Base-by-base conservation (phyloP, 345 rosid genomes). In the Arabis alpina region DNA sequence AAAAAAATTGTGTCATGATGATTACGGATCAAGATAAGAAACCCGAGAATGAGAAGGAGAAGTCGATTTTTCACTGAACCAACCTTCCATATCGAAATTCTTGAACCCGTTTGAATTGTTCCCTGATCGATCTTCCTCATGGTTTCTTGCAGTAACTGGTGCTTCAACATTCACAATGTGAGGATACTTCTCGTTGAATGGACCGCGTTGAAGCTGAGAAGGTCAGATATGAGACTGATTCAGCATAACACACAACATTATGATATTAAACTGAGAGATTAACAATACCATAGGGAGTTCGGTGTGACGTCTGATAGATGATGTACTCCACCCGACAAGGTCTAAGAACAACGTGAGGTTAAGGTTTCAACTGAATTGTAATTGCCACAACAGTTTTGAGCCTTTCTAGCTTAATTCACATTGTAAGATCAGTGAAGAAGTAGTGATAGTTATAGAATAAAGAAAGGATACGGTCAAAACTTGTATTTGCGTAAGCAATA, bases 281-380 rank as follows among this genome's bases (percentile, higher is more conserved):
- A 42, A 32, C 9, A 34, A 19, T 75, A 88, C 97, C 93, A 83
- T 83, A 61, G 97, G 98, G 61, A 93, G 95, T 79, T 90, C 86
- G 48, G 43, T 68, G 50, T 44, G 70, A 48, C 55, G 88, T 44
- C 96, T 70, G 11, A 93, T 70, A 41, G 97, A 93, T n/a, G 98
- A 84, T 62, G 98, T 88, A 63, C 98, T 83, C 98, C 98, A 90
- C 30, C 98, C 98, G 4, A 90, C 98, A 50, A 93, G 73, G 64
- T 81, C 97, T 93, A 63, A 39, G 32, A 50, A 53, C 57, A 67
- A 25, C 68, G 44, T 40, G 19, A 61, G 12, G 89, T 93, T 61
- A 90, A 86, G 98, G 77, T 74, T 75, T 50, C 81, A 65, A 24
- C 63, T 28, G 41, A 39, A 53, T 45, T 43, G 39, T 30, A 15